Conservation (phyloP, 202 grass and related monocot species). For the Elaeis oleifera region DNA sequence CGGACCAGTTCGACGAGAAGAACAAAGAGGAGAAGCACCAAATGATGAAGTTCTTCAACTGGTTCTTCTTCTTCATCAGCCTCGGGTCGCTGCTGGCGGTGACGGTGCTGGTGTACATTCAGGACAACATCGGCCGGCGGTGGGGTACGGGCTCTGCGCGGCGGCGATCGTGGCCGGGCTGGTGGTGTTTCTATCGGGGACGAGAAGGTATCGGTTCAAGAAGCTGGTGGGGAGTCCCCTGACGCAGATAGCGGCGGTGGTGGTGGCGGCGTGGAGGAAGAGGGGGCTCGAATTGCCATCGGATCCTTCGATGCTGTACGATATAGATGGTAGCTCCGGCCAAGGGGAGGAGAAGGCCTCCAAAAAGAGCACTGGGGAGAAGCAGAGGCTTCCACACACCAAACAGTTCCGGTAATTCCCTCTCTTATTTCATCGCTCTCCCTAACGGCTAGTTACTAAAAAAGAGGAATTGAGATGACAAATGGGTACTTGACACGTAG, state of each 20-base stretch:
- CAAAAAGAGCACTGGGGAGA: slow-evolving; percentile 51
- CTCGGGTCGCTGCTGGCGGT: slow-evolving; percentile 73
- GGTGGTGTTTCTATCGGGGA: slow-evolving; percentile 56
- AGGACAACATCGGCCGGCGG: slow-evolving; percentile 55
- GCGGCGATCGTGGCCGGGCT: slow-evolving; percentile 38
- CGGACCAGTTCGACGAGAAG: slow-evolving; percentile 78
- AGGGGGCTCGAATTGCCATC: slow-evolving; percentile 31
- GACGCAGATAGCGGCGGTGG: slow-evolving; percentile 64
- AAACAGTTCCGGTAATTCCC: slow-evolving; percentile 57
- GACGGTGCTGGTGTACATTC: slow-evolving; percentile 78
- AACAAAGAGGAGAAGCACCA: slow-evolving; percentile 33
- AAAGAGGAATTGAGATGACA: too few species aligned
- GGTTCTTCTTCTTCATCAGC: slow-evolving; percentile 98
- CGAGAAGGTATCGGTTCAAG: slow-evolving; percentile 67
- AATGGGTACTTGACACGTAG: too few species aligned
- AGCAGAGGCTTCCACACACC: slow-evolving; percentile 69
- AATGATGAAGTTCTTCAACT: slow-evolving; percentile 90
- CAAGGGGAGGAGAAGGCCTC: slow-evolving; percentile 6
- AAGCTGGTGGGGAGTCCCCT: slow-evolving; percentile 68
- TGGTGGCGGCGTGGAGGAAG: slow-evolving; percentile 57
- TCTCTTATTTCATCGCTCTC: neutral
- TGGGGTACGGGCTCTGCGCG: slow-evolving; percentile 63
- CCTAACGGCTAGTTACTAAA: neutral
- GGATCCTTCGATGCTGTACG: slow-evolving; percentile 44
- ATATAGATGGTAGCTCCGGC: slow-evolving; percentile 25